phyloP scores from a whole-genome alignment of 805 yeast genomes.

The Ogataea philodendri region DNA sequence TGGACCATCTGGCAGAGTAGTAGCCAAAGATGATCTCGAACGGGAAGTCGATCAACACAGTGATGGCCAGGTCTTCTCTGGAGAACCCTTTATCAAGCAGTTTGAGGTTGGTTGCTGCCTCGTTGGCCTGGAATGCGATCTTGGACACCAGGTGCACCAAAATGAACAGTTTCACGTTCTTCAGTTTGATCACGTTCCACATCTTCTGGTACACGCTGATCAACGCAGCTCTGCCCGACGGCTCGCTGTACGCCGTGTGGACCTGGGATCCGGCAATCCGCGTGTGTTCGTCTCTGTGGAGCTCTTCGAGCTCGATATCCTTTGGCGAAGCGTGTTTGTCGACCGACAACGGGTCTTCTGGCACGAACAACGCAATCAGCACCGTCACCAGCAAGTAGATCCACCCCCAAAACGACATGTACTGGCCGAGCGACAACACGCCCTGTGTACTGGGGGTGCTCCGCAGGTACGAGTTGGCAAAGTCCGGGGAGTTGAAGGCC shows the following conservation, averaged over 20 bases:
- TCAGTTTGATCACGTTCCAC: constrained; percentile 64
- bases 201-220: constrained; percentile 60
- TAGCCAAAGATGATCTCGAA: constrained; percentile 94
- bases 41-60: constrained; percentile 93
- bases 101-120: constrained; percentile 91
- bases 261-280: constrained; percentile 18
- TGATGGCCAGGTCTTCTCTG: constrained; percentile 89
- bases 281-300: constrained; percentile 20
- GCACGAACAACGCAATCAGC: constrained; percentile 54
- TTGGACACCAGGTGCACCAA: constrained; percentile 76
- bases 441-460: constrained; percentile 59
- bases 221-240: constrained; percentile 34
- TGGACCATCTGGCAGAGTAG: constrained; percentile 93
- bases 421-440: constrained; percentile 67
- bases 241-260: constrained; percentile 26
- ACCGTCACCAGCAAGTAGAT: constrained; percentile 66
- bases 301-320: constrained; percentile 26
- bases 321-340: constrained; percentile 11
- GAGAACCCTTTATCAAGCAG: constrained; percentile 87
- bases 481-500: constrained; percentile 88
- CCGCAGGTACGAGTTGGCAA: constrained; percentile 83
- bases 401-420: constrained; percentile 76
- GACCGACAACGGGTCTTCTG: constrained; percentile 67
- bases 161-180: constrained; percentile 72
- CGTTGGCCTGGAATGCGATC: constrained; percentile 93